Evolutionary conservation across 495 filamentous ascomycete genomes (phyloP).

Genomic region (Xylaria grammica): DNA sequence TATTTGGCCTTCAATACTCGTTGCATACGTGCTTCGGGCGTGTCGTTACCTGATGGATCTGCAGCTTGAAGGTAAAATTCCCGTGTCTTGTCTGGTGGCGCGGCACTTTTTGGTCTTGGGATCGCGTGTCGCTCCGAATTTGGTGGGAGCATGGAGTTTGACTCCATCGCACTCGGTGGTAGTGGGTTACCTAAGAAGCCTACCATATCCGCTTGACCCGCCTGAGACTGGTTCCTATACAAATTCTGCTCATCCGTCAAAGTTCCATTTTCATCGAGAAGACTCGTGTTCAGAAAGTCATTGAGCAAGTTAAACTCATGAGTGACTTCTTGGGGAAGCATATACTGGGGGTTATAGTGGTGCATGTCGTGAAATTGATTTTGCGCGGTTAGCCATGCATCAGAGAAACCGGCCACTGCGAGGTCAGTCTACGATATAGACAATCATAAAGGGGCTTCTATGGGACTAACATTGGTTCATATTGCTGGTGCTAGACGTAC

Average conservation of each 20-base stretch:
- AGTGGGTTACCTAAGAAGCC: slow-evolving; percentile 43
- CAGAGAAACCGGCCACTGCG: slow-evolving; percentile 56
- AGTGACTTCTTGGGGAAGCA: slow-evolving; percentile 93
- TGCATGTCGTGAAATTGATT: slow-evolving; percentile 94
- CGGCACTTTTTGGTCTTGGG: slow-evolving; percentile 61
- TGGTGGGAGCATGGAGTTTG: slow-evolving; percentile 51
- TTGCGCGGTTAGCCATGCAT: slow-evolving; percentile 64
- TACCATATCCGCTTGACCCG: slow-evolving; percentile 39
- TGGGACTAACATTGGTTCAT: slow-evolving; percentile 78
- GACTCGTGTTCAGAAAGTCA: slow-evolving; percentile 88
- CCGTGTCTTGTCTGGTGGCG: slow-evolving; percentile 78
- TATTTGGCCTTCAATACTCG: slow-evolving; percentile 93
- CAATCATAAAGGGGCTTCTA: slow-evolving; percentile 37
- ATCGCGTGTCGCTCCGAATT: slow-evolving; percentile 60
- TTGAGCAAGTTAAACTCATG: slow-evolving; percentile 96
- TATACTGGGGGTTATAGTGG: slow-evolving; percentile 88
- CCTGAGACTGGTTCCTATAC: slow-evolving; percentile 38
- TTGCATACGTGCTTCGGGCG: slow-evolving; percentile 93
- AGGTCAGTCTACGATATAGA: slow-evolving; percentile 45
- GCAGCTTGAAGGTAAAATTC: slow-evolving; percentile 98
- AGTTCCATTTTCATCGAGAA: slow-evolving; percentile 77
- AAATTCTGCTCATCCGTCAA: slow-evolving; percentile 63
- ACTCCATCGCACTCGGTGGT: slow-evolving; percentile 45
- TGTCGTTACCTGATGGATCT: slow-evolving; percentile 89
- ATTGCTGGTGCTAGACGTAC: slow-evolving; percentile 58